Conservation (phyloP, 352 stramenopile genomes). For the Phytophthora hybrid region DNA sequence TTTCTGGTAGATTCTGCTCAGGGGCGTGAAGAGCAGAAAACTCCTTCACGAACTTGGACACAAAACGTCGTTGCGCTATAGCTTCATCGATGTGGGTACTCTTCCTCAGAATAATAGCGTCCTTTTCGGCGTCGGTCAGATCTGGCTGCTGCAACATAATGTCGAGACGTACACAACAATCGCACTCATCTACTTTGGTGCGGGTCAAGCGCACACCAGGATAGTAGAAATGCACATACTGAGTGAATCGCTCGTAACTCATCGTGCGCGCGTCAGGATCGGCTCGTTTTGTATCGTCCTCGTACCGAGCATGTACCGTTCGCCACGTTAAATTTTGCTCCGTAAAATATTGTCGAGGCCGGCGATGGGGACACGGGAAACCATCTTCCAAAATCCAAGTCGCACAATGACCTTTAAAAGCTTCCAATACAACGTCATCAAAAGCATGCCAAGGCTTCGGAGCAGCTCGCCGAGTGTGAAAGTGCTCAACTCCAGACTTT, state of each 20-base stretch:
- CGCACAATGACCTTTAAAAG: neutral
- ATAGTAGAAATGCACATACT: neutral
- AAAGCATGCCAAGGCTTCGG: neutral
- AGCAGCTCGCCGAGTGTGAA: neutral
- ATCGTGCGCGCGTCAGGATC: slow-evolving; percentile 2
- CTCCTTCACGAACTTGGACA: no score
- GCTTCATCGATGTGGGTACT: no score
- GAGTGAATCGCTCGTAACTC: slow-evolving; percentile 6
- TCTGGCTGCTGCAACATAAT: no score
- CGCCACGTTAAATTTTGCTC: slow-evolving; percentile 15
- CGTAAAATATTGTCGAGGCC: slow-evolving; percentile 19
- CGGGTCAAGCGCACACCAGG: no score
- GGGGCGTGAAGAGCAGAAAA: no score
- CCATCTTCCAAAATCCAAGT: slow-evolving; percentile 13
- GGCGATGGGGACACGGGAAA: slow-evolving; percentile 15
- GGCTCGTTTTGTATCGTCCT: neutral
- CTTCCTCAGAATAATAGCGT: no score
- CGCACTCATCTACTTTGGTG: no score
- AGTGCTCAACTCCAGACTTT: neutral
- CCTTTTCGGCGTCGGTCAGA: no score
- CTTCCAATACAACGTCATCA: neutral
- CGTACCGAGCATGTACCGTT: slow-evolving; percentile 8
- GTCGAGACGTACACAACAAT: no score
- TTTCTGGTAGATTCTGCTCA: no score
- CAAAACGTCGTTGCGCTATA: no score